phyloP scores from a whole-genome alignment of 192 early-diverging fungal species.

The Glomus cerebriforme region DNA sequence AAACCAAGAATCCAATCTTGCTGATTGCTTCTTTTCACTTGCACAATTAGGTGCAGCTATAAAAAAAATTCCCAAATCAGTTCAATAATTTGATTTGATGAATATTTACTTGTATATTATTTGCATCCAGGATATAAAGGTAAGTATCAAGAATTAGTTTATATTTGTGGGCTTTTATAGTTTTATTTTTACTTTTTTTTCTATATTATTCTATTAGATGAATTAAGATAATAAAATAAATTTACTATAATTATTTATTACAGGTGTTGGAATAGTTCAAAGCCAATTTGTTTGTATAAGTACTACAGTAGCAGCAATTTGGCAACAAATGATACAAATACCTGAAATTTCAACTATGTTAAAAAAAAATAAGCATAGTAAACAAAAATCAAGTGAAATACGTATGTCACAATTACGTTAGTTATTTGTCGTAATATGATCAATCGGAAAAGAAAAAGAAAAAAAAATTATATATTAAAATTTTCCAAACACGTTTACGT shows the following conservation, averaged over 20 bases:
- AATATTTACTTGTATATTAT: slow-evolving; percentile 17
- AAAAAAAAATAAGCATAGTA: not conserved
- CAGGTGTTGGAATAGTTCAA: not conserved
- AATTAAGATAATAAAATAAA: too few relatives aligned
- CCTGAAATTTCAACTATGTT: not conserved
- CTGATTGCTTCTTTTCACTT: not conserved
- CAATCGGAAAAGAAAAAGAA: too few relatives aligned
- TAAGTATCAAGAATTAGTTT: not conserved
- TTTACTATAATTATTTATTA: too few relatives aligned
- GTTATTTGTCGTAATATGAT: too few relatives aligned
- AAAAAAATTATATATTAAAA: too few relatives aligned
- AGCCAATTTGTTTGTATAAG: not conserved
- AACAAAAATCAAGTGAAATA: not conserved
- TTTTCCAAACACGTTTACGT: too few relatives aligned
- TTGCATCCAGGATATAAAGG: not conserved
- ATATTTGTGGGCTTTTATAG: not conserved
- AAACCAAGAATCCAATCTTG: not conserved
- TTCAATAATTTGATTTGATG: not conserved
- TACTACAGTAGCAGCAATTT: not conserved
- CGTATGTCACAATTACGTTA: not conserved
- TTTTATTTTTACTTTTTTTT: not conserved
- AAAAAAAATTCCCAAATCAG: not conserved
- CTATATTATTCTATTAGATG: too few relatives aligned
- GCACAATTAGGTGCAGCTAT: not conserved
- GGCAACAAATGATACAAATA: not conserved